A percentile compares a stretch with the other conserved stretches of the same genome.
Conservation (phyloP, 75 land plant genomes). For the Adiantum capillusveneris region DNA sequence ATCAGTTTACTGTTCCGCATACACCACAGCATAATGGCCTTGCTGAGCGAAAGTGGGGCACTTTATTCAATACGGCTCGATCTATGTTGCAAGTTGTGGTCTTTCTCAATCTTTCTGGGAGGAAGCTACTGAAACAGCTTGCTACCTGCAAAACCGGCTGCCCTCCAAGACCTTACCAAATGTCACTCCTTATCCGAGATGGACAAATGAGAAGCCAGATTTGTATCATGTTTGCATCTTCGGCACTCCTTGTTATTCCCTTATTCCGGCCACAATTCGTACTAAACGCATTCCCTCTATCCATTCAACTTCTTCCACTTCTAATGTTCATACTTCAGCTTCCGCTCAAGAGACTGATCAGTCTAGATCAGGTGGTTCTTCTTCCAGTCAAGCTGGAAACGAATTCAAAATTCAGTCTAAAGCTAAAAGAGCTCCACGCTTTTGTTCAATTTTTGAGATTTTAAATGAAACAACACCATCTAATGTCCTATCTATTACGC, state of each 20-base stretch:
- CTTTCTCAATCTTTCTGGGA: too few relatives aligned
- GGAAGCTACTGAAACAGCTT: constrained; percentile 6
- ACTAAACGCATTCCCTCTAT: not conserved
- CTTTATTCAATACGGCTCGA: constrained; percentile 6
- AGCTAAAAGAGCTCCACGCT: too few relatives aligned
- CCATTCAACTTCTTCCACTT: not conserved
- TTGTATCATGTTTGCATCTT: not conserved
- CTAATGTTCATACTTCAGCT: not conserved
- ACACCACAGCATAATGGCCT: constrained; percentile 5
- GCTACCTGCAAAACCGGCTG: constrained; percentile 5
- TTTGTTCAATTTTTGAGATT: too few relatives aligned
- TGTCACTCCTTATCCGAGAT: too few relatives aligned
- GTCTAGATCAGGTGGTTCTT: too few relatives aligned
- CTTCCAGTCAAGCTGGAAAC: too few relatives aligned
- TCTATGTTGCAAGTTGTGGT: constrained; percentile 4
- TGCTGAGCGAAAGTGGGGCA: not conserved
- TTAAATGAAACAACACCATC: not conserved
- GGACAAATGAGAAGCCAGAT: constrained; percentile 3
- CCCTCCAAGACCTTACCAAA: not conserved
- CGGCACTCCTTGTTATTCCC: not conserved
- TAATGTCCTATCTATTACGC: not conserved
- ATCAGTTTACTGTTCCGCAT: not conserved
- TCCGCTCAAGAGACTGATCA: too few relatives aligned
- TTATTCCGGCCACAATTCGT: not conserved
- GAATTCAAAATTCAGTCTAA: too few relatives aligned